These are phyloP conservation scores for Syzygium oleosum DNA, from an alignment of 345 rosid species.

Conservation along the genomic window DNA sequence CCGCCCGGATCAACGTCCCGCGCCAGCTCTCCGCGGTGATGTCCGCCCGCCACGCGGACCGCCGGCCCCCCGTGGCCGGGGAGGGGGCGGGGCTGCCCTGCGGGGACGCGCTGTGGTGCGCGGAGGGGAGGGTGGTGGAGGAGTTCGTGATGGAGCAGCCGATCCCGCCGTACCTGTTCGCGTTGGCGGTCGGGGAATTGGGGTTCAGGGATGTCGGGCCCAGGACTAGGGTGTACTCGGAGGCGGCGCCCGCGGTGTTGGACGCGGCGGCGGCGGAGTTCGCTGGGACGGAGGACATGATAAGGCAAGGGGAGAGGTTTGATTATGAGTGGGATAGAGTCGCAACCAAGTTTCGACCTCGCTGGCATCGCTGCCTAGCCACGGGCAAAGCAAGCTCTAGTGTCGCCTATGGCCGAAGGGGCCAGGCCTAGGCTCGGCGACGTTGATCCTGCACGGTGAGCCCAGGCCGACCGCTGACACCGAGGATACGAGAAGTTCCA, in stretches of 20 bases:
- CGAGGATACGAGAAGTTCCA: no score
- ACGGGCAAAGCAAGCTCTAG: no score
- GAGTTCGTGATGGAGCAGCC: conserved; percentile 87
- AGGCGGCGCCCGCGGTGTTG: conserved; percentile 41
- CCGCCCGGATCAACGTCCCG: conserved; percentile 58
- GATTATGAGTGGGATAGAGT: conserved; percentile 87
- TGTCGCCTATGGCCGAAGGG: no score
- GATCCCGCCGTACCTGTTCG: conserved; percentile 86
- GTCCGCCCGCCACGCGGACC: conserved; percentile 67
- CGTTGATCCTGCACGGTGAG: no score
- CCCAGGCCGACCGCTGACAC: no score
- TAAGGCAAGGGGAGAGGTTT: conserved; percentile 68
- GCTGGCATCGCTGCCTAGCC: no score
- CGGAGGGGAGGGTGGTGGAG: conserved; percentile 71
- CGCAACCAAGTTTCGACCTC: no score
- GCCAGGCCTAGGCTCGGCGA: no score
- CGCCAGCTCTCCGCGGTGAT: conserved; percentile 67
- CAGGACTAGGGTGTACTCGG: conserved; percentile 74
- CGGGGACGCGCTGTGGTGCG: conserved; percentile 42
- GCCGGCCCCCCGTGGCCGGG: conserved; percentile 41
- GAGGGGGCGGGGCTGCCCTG: conserved; percentile 27
- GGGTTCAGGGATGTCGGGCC: conserved; percentile 82
- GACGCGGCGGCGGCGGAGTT: conserved; percentile 82
- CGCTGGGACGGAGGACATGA: conserved; percentile 87
- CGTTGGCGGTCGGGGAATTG: conserved; percentile 83